Evolutionary conservation across 768 basidiomycete genomes (phyloP), one percentile per base, ranked within the genome.

Genomic region (Boletus pseudopeckii): DNA sequence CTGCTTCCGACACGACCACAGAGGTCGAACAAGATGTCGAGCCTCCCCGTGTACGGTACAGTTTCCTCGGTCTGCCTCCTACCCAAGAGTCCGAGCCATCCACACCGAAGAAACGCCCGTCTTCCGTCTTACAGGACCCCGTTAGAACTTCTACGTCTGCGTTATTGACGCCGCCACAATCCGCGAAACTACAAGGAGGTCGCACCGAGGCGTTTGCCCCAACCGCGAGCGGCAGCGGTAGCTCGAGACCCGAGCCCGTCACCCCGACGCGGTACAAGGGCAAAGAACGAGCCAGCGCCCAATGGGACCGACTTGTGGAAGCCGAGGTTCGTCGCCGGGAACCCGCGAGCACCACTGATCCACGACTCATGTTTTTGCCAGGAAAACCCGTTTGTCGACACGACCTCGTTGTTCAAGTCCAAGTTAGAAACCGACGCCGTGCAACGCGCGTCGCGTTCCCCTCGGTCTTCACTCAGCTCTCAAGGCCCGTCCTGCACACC

Each of bases 211-310:
- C 30, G 17, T 32, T n/a, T 18, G 3, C 4, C 7, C 7, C 17
- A 4, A 33, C 15, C 1, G 26, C n/a, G 0, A 44, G 40, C 11
- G 15, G 46, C 40, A 48, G 38, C 18, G 13, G 36, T 4, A 42
- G 9, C 18, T 22, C 40, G 1, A 52, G 39, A 33, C 56, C 52
- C 3, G 53, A 56, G 11, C 64, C 58, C 2, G 41, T 43, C 44
- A 68, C 60, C 20, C 66, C 62, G 3, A 69, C 67, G 9, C 54
- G 56, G 34, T 24, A 18, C 45, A 70, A 65, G 48, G 68, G 67
- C 10, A 70, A 71, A 41, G 55, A 54, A 49, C 57, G 64, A 1
- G 45, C 55, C 9, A 28, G 32, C 13, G 8, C 18, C 8, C 22
- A 32, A 7, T 52, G 47, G 53, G 56, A 58, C 4, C 26, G n/a